phyloP scores from a whole-genome alignment of 768 basidiomycete species.

The Tulasnella calospora region DNA sequence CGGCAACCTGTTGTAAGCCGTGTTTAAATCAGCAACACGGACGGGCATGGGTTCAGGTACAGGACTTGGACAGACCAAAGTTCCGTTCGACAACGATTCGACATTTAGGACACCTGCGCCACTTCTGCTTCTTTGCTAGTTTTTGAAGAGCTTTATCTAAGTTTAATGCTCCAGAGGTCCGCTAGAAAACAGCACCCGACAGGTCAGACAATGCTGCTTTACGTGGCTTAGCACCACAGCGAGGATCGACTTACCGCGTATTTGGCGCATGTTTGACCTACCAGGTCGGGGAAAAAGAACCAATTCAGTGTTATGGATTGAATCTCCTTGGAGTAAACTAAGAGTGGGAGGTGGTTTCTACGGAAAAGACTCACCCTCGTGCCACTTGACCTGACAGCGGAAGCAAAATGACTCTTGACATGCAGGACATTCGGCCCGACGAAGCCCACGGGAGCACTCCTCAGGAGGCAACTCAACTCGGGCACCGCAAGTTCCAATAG shows the following conservation, averaged over 20 bases:
- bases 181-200: neutral
- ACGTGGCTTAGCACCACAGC: neutral
- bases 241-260: neutral
- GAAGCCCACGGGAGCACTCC: neutral
- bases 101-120: neutral
- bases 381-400: slow-evolving; percentile 4
- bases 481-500: neutral
- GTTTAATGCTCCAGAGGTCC: neutral
- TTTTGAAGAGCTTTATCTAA: neutral
- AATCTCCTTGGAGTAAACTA: neutral
- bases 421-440: slow-evolving; percentile 1
- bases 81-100: neutral
- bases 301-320: neutral
- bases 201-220: neutral
- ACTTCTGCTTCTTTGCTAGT: neutral
- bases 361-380: neutral
- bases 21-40: neutral
- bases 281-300: neutral
- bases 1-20: neutral
- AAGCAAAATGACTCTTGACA: neutral
- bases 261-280: neutral
- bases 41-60: neutral
- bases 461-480: neutral
- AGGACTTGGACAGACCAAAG: neutral
- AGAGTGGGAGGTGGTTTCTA: neutral